These are phyloP conservation scores for Ustilago loliicola DNA, from an alignment of 1,284 basidiomycete species.

Conservation along the genomic window DNA sequence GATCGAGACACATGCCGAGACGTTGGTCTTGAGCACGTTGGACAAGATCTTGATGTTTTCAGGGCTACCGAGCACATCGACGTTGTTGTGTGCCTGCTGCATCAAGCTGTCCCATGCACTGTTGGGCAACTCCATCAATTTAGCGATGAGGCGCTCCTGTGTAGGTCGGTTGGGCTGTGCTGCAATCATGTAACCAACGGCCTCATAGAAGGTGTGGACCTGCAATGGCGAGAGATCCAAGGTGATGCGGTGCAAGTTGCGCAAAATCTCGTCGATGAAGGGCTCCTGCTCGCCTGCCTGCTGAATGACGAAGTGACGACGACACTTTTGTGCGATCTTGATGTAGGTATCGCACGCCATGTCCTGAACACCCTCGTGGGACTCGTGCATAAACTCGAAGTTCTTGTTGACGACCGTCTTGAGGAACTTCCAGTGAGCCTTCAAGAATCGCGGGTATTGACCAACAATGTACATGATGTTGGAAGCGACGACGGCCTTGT, in stretches of 20 bases:
- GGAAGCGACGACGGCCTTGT: slow-evolving; percentile 99
- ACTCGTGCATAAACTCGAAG: slow-evolving; percentile 99
- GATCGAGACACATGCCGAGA: slow-evolving; percentile 96
- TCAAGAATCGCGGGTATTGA: slow-evolving; percentile 98
- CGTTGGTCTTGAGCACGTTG: slow-evolving; percentile 98
- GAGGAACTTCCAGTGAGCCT: slow-evolving; percentile 99
- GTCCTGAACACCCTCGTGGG: slow-evolving; percentile 99
- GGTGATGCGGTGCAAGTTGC: slow-evolving; percentile 91
- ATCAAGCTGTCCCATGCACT: slow-evolving; percentile 98
- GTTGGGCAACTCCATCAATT: slow-evolving; percentile 97
- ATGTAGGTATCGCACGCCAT: slow-evolving; percentile 99
- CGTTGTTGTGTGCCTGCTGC: slow-evolving; percentile 92
- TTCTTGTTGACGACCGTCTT: slow-evolving; percentile 99
- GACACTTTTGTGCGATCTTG: slow-evolving; percentile 99
- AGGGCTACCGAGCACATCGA: slow-evolving; percentile 88
- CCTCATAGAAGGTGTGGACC: slow-evolving; percentile 78
- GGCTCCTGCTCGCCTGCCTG: slow-evolving; percentile 97
- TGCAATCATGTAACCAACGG: slow-evolving; percentile 99
- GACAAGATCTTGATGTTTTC: slow-evolving; percentile 98
- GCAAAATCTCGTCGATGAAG: slow-evolving; percentile 97
- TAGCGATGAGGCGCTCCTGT: slow-evolving; percentile 93
- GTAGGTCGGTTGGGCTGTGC: slow-evolving; percentile 97
- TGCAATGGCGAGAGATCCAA: slow-evolving; percentile 95
- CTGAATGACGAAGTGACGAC: slow-evolving; percentile 98
- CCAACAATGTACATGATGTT: slow-evolving; percentile 99